phyloP scores from a whole-genome alignment of 192 early-diverging fungal genomes.

The Coemansia sp. region DNA sequence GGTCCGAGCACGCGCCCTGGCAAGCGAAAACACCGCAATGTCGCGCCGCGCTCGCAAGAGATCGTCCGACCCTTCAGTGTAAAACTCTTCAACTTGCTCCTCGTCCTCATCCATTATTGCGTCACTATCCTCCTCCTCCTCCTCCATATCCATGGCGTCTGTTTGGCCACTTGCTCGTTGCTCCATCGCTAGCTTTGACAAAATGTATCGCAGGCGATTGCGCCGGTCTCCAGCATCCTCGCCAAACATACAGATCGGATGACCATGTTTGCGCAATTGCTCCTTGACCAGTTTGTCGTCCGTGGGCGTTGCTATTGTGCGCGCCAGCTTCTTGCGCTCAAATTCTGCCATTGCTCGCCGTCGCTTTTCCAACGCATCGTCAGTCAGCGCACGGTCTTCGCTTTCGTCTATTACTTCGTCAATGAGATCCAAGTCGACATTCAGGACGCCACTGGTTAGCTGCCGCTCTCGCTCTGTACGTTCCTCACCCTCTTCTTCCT shows the following conservation, averaged over 20 bases:
- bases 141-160: constrained; percentile 47
- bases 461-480: constrained; percentile 1
- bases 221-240: constrained; percentile 91
- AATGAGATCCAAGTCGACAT: constrained; percentile 33
- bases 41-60: constrained; percentile 69
- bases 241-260: constrained; percentile 92
- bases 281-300: constrained; percentile 80
- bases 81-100: constrained; percentile 75
- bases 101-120: constrained; percentile 56
- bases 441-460: constrained; percentile 6
- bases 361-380: constrained; percentile 31
- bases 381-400: constrained; percentile 16
- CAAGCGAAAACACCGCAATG: constrained; percentile 77
- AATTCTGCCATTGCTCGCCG: constrained; percentile 65
- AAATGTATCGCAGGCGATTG: constrained; percentile 73
- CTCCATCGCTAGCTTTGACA: constrained; percentile 62
- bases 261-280: constrained; percentile 73
- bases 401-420: constrained; percentile 18
- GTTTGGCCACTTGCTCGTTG: constrained; percentile 22
- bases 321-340: constrained; percentile 74
- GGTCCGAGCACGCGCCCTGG: constrained; percentile 66
- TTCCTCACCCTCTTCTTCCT: constrained; percentile 27
- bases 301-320: constrained; percentile 87
- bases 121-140: constrained; percentile 46
- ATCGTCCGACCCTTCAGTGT: constrained; percentile 74